Conservation (phyloP, 2,329 filamentous ascomycete species). For the Colletotrichum sp. region DNA sequence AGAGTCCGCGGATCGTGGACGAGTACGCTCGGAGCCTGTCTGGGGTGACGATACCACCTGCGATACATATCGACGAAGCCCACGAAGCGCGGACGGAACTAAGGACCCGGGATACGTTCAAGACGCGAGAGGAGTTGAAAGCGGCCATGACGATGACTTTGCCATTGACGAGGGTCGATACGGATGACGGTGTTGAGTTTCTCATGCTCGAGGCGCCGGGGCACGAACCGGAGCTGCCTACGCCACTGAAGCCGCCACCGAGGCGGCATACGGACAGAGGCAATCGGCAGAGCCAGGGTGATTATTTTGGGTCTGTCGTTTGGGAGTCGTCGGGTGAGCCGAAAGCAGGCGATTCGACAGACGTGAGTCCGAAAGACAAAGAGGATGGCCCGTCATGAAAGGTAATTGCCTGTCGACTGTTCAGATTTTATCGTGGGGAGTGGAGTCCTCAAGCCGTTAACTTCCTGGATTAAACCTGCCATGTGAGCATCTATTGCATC, state of each 20-base stretch:
- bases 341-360: not conserved
- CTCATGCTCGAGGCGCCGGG: not conserved
- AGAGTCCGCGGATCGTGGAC: not conserved
- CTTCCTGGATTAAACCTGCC: not conserved
- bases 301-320: not conserved
- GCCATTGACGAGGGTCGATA: not conserved
- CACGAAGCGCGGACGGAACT: not conserved
- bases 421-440: not conserved
- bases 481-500: not conserved
- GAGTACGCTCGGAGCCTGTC: not conserved
- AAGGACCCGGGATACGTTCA: not conserved
- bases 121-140: not conserved
- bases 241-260: conserved; percentile 2
- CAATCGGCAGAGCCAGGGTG: not conserved
- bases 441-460: not conserved
- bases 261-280: not conserved
- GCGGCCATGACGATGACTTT: not conserved
- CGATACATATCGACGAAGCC: not conserved
- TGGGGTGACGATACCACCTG: not conserved
- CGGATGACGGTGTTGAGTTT: conserved; percentile 11
- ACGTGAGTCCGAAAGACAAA: not conserved
- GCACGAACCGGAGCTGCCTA: not conserved
- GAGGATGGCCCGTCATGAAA: not conserved
- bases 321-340: not conserved
- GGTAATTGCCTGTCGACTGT: rapidly evolving